phyloP scores from a whole-genome alignment of 345 rosid species.

The Gossypium thurberi region DNA sequence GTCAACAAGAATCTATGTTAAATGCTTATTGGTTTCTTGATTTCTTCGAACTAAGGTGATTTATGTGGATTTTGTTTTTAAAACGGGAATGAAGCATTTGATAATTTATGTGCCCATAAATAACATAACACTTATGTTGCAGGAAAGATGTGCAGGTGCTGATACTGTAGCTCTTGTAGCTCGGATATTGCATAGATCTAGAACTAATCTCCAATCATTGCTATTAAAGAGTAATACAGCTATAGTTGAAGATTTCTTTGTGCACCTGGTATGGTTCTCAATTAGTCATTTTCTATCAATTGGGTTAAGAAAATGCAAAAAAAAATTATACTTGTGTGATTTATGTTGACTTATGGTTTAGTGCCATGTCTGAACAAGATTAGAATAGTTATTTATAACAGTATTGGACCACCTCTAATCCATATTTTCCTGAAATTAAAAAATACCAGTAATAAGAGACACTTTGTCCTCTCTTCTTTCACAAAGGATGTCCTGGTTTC shows the following conservation, averaged over 20 bases:
- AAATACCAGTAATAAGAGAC: background rate
- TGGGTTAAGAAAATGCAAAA: background rate
- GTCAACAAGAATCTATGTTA: background rate
- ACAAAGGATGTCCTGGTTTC: background rate
- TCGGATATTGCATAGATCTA: conserved; percentile 78
- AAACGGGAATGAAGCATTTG: conserved; percentile 9
- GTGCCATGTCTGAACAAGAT: background rate
- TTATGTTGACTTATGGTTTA: background rate
- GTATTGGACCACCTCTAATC: background rate
- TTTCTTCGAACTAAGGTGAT: background rate
- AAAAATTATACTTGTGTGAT: background rate
- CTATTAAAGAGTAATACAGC: conserved; percentile 72
- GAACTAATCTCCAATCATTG: conserved; percentile 87
- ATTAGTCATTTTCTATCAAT: background rate
- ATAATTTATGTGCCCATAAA: background rate
- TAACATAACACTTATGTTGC: conserved; percentile 31
- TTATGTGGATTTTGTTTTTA: conserved; percentile 2
- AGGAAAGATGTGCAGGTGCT: conserved; percentile 96
- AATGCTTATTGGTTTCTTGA: conserved; percentile 4
- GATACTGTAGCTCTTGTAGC: conserved; percentile 77
- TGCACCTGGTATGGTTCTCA: conserved; percentile 52
- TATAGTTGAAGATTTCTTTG: conserved; percentile 81
- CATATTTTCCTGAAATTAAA: background rate
- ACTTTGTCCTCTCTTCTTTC: background rate
- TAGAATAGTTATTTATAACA: background rate